Evolutionary conservation across 306 rosid species (phyloP), one percentile per base, ranked within the genome.

Genomic region (Trifolium subterraneum): DNA sequence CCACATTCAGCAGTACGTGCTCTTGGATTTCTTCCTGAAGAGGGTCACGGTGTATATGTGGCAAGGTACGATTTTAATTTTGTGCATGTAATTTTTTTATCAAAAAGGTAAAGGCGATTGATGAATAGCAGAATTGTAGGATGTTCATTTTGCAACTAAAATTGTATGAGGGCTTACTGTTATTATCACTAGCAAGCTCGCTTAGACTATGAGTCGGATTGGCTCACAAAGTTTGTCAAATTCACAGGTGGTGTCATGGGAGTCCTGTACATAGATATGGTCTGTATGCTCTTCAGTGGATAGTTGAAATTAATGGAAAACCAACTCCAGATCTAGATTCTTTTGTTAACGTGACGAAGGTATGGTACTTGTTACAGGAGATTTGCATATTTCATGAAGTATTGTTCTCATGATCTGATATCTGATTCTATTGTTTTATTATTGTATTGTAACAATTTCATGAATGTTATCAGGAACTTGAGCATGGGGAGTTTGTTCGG

Each of bases 11-110:
- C 98, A 15, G 98, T 94, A 8, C 98, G 98, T 56, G 96, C 97
- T 77, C 96, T 94, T 77, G 98, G 98, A 82, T 94, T 88, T 86
- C 98, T 94, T 87, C 98, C 98, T 6, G 95, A 91, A 83, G 97
- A 93, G 88, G 96, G 98, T 50, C 97, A 94, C 48, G 98, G 98
- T 50, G 98, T 94, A 29, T 94, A 94, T 76, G 96, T 94, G 75
- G 86, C 96, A 47, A 91, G 98, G 98, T 93, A 78, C 11, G 79
- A 1, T 56, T 55, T 67, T 60, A 18, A 29, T 73, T 72, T 54
- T n/a, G 48, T 38, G 6, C 65, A 50, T 25, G 72, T 64, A 50
- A 75, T 48, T 39, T 68, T 63, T 65, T 58, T 38, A 58, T 74
- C 67, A 48, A 39, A 39, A 79, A 38, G 42, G n/a, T 27, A 45